Conservation (phyloP, 768 basidiomycete species). For the Kwoniella dejecticola region DNA sequence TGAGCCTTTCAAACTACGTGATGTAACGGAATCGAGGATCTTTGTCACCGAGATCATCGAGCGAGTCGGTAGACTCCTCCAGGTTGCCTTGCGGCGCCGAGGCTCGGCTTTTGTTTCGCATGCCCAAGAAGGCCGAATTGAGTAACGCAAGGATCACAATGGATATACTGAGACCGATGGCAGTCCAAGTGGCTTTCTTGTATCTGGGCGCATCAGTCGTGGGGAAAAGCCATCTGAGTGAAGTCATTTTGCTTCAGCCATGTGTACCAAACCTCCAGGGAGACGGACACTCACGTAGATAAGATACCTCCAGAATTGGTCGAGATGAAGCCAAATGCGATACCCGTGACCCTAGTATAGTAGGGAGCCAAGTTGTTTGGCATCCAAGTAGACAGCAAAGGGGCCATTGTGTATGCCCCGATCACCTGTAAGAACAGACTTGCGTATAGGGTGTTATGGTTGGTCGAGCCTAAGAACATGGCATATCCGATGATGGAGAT, state of each 20-base stretch:
- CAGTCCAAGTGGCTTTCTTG: slow-evolving; percentile 25
- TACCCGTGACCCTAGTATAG: slow-evolving; percentile 52
- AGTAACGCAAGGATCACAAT: slow-evolving; percentile 24
- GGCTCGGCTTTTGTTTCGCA: slow-evolving; percentile 22
- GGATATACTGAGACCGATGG: slow-evolving; percentile 14
- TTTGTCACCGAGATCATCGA: slow-evolving; percentile 14
- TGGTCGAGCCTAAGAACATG: slow-evolving; percentile 31
- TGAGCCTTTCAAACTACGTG: slow-evolving; percentile 8
- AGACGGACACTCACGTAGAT: slow-evolving; percentile 29
- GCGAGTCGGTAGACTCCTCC: not conserved
- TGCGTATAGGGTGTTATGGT: slow-evolving; percentile 40
- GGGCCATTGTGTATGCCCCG: slow-evolving; percentile 48
- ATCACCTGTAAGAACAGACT: slow-evolving; percentile 53
- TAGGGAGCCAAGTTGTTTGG: slow-evolving; percentile 54
- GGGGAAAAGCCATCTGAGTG: slow-evolving; percentile 38
- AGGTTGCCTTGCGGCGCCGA: not conserved
- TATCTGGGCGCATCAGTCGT: slow-evolving; percentile 35
- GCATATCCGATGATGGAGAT: slow-evolving; percentile 31
- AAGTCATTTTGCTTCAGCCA: too few species aligned
- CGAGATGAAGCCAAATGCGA: slow-evolving; percentile 43
- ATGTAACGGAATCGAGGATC: slow-evolving; percentile 24
- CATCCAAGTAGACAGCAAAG: slow-evolving; percentile 45
- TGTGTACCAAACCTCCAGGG: not conserved
- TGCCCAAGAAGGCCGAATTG: slow-evolving; percentile 24
- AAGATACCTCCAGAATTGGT: slow-evolving; percentile 40